Conservation (phyloP, 345 rosid species). For the Geranium rotundifolium region DNA sequence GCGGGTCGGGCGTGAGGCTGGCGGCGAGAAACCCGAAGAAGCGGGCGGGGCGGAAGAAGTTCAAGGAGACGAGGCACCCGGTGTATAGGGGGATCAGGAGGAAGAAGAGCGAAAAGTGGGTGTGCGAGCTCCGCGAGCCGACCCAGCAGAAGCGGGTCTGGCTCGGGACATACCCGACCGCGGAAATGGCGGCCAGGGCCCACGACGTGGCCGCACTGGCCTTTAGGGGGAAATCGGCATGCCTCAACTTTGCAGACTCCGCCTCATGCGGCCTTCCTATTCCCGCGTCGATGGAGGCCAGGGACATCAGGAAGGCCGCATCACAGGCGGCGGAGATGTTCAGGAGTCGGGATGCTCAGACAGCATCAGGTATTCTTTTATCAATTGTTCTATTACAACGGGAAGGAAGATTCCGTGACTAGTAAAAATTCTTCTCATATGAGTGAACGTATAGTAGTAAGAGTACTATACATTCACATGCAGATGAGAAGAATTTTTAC, state of each 20-base stretch:
- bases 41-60: conserved; percentile 12
- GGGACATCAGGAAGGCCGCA: conserved; percentile 3
- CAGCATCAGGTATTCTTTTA: too few relatives aligned
- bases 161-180: conserved; percentile 67
- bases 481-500: too few relatives aligned
- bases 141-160: conserved; percentile 46
- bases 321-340: not conserved
- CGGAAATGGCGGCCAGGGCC: conserved; percentile 76
- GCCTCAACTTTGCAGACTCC: conserved; percentile 68
- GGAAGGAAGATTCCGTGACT: too few relatives aligned
- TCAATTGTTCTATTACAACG: too few relatives aligned
- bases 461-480: too few relatives aligned
- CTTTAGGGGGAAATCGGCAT: conserved; percentile 48
- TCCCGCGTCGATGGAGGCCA: too few relatives aligned
- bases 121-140: conserved; percentile 59
- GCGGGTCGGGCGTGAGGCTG: too few relatives aligned
- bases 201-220: conserved; percentile 72
- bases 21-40: too few relatives aligned
- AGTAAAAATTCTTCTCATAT: too few relatives aligned
- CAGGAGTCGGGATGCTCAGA: too few relatives aligned
- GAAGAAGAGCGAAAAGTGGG: conserved; percentile 60
- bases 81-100: conserved; percentile 49
- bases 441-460: too few relatives aligned
- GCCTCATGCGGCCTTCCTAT: conserved; percentile 35
- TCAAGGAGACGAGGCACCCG: conserved; percentile 53